Conservation (phyloP, 2,329 filamentous ascomycete genomes). For the Seiridium cupressi region DNA sequence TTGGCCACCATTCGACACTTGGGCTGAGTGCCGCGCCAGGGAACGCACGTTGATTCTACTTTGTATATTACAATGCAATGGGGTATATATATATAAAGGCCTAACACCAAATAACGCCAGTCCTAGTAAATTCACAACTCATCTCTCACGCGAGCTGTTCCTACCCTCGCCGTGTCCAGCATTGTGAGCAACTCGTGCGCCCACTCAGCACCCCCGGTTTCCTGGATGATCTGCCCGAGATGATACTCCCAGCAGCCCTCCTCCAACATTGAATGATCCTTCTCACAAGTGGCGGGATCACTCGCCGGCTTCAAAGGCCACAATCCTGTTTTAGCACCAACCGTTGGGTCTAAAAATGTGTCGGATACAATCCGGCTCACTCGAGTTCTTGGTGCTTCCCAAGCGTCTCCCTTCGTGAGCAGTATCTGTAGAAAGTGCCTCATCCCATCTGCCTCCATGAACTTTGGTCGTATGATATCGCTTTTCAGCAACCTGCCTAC, state of each 20-base stretch:
- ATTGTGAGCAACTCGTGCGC: slow-evolving; percentile 30
- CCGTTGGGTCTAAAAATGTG: slow-evolving; percentile 64
- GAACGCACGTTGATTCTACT: no score
- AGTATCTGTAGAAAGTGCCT: slow-evolving; percentile 52
- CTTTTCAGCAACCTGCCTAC: slow-evolving; percentile 58
- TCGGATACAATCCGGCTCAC: slow-evolving; percentile 60
- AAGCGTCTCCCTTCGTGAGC: slow-evolving; percentile 41
- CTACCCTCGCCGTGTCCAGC: slow-evolving; percentile 32
- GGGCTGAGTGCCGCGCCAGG: no score
- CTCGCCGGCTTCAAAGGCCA: slow-evolving; percentile 46
- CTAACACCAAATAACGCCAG: background rate
- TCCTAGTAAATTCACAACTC: background rate
- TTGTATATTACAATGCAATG: background rate
- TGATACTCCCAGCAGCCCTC: slow-evolving; percentile 62
- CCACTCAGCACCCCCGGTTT: slow-evolving; percentile 41
- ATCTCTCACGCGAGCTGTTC: slow-evolving; percentile 29
- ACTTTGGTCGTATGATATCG: slow-evolving; percentile 49
- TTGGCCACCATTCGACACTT: no score
- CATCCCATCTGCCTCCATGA: slow-evolving; percentile 55
- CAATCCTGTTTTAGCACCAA: slow-evolving; percentile 56
- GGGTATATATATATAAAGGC: background rate
- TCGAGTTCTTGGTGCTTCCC: slow-evolving; percentile 50
- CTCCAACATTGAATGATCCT: slow-evolving; percentile 26
- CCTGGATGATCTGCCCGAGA: slow-evolving; percentile 37
- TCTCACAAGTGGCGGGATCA: slow-evolving; percentile 34